Conservation (phyloP, 352 stramenopile species). For the Thalassiosira livingstoniorum region DNA sequence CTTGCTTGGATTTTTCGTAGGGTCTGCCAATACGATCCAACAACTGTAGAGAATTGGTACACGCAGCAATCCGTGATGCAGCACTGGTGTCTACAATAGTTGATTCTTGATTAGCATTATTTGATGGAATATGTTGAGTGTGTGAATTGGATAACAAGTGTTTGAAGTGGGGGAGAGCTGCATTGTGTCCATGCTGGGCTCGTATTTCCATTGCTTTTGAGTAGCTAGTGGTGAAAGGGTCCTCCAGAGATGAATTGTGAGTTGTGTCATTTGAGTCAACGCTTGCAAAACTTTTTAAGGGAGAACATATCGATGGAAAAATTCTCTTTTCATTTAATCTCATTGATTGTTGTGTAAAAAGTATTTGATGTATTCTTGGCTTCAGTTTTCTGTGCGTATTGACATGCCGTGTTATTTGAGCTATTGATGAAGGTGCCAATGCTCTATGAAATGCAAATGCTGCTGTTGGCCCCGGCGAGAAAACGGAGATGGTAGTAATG, state of each 20-base stretch:
- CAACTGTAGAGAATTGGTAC: constrained; percentile 11
- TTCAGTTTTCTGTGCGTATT: no score
- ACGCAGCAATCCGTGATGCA: constrained; percentile 65
- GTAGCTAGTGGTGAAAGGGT: not conserved
- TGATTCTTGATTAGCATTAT: not conserved
- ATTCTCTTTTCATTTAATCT: not conserved
- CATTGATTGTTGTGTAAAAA: not conserved
- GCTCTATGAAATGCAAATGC: no score
- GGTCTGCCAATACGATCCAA: constrained; percentile 42
- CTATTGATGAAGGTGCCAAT: no score
- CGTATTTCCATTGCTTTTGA: constrained; percentile 20
- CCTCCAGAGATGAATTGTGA: not conserved
- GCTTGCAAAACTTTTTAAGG: not conserved
- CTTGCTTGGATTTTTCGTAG: constrained; percentile 2
- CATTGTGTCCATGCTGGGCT: constrained; percentile 38
- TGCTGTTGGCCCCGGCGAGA: no score
- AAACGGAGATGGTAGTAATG: no score
- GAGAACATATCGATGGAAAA: not conserved
- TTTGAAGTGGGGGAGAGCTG: constrained; percentile 58
- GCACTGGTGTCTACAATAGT: constrained; percentile 59
- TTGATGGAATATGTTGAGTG: constrained; percentile 15
- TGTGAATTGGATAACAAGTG: constrained; percentile 28
- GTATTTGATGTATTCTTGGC: no score
- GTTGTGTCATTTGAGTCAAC: not conserved
- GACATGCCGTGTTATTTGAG: no score